phyloP scores from a whole-genome alignment of 2,329 filamentous ascomycete genomes.

The Aspergillus sp. region DNA sequence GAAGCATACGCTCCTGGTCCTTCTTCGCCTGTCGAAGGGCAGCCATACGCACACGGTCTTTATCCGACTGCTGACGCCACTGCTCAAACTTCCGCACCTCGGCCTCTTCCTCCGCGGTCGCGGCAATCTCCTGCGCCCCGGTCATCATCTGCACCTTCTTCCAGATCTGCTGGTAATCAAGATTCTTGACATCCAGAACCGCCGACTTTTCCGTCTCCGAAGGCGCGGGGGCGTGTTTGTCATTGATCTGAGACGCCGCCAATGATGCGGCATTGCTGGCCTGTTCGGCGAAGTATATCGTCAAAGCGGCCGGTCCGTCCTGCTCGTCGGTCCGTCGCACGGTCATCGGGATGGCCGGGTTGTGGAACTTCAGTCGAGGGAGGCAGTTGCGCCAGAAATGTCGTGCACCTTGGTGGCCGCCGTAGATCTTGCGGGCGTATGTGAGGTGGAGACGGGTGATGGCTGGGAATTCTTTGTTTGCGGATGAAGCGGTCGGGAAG shows the following conservation, averaged over 20 bases:
- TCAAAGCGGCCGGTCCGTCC: slow-evolving; percentile 38
- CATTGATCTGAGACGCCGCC: slow-evolving; percentile 24
- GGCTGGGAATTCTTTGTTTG: slow-evolving; percentile 35
- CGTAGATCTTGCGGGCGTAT: slow-evolving; percentile 45
- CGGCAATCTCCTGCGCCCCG: slow-evolving; percentile 36
- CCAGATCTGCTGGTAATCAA: slow-evolving; percentile 45
- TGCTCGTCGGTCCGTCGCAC: slow-evolving; percentile 67
- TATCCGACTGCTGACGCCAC: slow-evolving; percentile 35
- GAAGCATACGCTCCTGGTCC: slow-evolving; percentile 46
- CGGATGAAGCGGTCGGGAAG: slow-evolving; percentile 55
- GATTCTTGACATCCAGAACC: slow-evolving; percentile 40
- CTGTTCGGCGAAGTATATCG: slow-evolving; percentile 42
- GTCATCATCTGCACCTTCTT: slow-evolving; percentile 42
- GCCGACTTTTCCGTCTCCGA: slow-evolving; percentile 32
- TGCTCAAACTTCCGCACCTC: slow-evolving; percentile 37
- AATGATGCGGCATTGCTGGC: slow-evolving; percentile 29
- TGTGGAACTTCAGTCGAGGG: slow-evolving; percentile 89
- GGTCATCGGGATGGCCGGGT: slow-evolving; percentile 79
- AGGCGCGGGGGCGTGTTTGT: slow-evolving; percentile 36
- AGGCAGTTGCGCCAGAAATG: slow-evolving; percentile 87
- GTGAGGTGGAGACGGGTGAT: slow-evolving; percentile 45
- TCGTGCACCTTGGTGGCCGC: slow-evolving; percentile 52
- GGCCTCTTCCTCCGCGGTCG: slow-evolving; percentile 34
- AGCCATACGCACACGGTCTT: slow-evolving; percentile 39
- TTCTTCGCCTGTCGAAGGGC: slow-evolving; percentile 43